These are phyloP conservation scores for Protomyces pachydermus DNA, from an alignment of 1,139 yeast genomes.

Conservation along the genomic window DNA sequence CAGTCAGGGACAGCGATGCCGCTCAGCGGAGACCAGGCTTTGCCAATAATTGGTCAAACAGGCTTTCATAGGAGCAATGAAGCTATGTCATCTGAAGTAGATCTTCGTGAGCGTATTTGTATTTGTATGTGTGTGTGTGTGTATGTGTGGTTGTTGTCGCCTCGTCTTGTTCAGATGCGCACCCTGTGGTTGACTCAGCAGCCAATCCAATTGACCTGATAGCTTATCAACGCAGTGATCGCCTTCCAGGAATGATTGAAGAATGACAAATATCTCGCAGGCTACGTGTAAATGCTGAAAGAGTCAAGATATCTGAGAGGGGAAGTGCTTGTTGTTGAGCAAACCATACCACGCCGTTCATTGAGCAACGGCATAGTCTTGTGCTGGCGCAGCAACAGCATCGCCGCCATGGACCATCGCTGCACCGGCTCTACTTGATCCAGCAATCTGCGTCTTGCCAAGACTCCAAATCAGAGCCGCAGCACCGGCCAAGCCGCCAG, in stretches of 20 bases:
- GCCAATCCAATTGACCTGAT: no score
- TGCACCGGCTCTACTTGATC: not conserved
- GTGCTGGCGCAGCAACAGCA: not conserved
- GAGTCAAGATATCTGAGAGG: not conserved
- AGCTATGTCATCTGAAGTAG: no score
- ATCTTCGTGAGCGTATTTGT: no score
- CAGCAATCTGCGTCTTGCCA: slow-evolving; percentile 49
- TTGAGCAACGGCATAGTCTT: not conserved
- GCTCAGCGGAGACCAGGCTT: no score
- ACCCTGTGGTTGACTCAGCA: no score
- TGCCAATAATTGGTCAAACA: no score
- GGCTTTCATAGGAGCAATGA: no score
- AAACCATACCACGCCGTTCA: not conserved
- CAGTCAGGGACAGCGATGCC: no score
- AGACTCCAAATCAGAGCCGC: slow-evolving; percentile 95
- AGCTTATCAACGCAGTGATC: not conserved
- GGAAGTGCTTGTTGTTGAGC: not conserved
- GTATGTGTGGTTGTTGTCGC: no score
- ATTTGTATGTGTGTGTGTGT: no score
- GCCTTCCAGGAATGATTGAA: not conserved
- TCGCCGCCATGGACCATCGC: not conserved
- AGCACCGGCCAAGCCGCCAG: slow-evolving; percentile 77
- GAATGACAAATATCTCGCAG: not conserved
- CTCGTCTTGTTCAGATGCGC: no score
- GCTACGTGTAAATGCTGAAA: not conserved